Base-by-base conservation (phyloP, 768 basidiomycete genomes). In the Punctularia strigosozonata region DNA sequence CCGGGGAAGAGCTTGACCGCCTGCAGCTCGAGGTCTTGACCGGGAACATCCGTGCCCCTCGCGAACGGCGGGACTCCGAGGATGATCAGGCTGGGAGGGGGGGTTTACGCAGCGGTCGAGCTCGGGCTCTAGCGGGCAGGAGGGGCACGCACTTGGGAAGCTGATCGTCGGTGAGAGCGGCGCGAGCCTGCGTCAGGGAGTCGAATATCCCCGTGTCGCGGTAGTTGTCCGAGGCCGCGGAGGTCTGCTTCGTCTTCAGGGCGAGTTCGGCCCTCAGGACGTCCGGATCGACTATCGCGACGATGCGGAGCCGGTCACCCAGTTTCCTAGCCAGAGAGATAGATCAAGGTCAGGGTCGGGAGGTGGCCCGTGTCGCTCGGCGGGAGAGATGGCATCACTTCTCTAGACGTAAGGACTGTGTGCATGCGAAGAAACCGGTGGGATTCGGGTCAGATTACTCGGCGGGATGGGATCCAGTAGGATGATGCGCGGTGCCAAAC, bases 241-340 rank as follows among this genome's bases (percentile, higher is more conserved):
- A 53, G 21, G 47, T 55, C 26, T 59, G 51, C 51, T 70, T 71
- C 24, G 59, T 54, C 1, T 55, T 55, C 25, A 73, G 58, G 1
- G 61, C 60, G 4, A 55, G 52, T 22, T 53, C 41, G 14, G 67
- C 62, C 7, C 65, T 62, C 6, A 50, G 52, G 25, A 48, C 38
- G 32, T 59, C 58, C 14, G 67, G 64, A 50, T 73, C 71, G 43
- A 73, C 57, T 23, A 73, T 51, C 6, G 59, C 69, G 34, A 66
- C 55, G 23, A 73, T 64, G 41, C 66, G 65, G 45, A 73, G 62
- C 30, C 67, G 58, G 6, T 64, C 54, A 26, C 66, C 64, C 23
- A 71, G 59, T 48, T 70, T 66, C 51, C 64, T 52, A 40, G 13
- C 36, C 39, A 14, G 6, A 25, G 5, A 36, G n/a, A 26, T 6